Evolutionary conservation across 1,139 yeast species (phyloP).

Genomic region (Wickerhamiella infanticola): DNA sequence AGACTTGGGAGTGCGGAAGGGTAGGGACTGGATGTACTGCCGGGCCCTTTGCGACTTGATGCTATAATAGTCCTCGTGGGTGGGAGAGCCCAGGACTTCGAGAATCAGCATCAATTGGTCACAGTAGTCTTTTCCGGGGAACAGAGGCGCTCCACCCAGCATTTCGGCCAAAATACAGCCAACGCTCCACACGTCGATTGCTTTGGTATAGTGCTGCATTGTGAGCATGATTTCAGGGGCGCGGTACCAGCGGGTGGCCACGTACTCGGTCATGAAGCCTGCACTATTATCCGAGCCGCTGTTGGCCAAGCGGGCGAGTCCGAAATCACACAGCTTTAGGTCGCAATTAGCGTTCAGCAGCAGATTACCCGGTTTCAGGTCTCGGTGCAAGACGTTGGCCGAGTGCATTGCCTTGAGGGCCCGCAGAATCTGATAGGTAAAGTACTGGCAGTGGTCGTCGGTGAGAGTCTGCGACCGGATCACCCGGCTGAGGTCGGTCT

Average conservation of each 20-base stretch:
- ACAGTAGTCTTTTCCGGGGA: constrained; percentile 90
- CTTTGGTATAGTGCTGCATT: constrained; percentile 82
- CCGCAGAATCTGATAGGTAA: constrained; percentile 76
- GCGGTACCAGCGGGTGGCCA: constrained; percentile 94
- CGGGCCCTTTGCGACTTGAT: constrained; percentile 76
- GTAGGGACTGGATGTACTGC: constrained; percentile 66
- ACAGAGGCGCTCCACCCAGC: constrained; percentile 70
- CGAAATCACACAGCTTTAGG: constrained; percentile 87
- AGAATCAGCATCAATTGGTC: constrained; percentile 77
- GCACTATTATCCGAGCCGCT: constrained; percentile 39
- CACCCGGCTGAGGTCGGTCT: constrained; percentile 83
- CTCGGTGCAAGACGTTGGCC: constrained; percentile 85
- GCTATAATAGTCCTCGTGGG: constrained; percentile 61
- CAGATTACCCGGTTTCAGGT: constrained; percentile 79
- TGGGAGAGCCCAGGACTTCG: constrained; percentile 83
- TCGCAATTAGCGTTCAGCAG: constrained; percentile 86
- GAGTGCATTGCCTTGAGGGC: constrained; percentile 85
- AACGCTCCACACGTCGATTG: constrained; percentile 93
- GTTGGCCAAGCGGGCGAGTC: constrained; percentile 57
- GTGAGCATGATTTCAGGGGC: constrained; percentile 97
- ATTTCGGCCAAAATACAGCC: constrained; percentile 94
- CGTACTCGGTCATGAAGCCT: constrained; percentile 86
- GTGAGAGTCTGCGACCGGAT: constrained; percentile 70
- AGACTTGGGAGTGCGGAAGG: constrained; percentile 44
- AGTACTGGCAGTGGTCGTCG: constrained; percentile 89